Percentiles rank a stretch among this genome's conserved stretches.
Conservation (phyloP, 257 asterid genomes). For the Ocimum tenuiflorum region DNA sequence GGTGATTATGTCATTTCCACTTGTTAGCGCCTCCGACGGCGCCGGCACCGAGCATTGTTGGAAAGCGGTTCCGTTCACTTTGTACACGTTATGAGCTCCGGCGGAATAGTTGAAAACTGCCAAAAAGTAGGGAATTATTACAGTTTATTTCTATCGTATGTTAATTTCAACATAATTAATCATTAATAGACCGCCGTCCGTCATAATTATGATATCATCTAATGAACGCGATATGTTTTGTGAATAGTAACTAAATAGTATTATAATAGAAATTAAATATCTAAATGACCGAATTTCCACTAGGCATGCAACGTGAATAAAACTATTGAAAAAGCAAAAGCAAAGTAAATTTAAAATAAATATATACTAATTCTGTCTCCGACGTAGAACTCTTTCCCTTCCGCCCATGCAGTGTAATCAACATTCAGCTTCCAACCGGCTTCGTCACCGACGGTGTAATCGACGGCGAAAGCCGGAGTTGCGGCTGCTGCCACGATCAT, state of each 20-base stretch:
- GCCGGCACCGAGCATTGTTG: conserved; percentile 27
- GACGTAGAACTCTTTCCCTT: conserved; percentile 31
- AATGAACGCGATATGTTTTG: too few species aligned
- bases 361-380: conserved; percentile 34
- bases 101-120: conserved; percentile 25
- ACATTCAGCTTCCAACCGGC: conserved; percentile 31
- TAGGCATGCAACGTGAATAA: neutral
- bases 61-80: conserved; percentile 30
- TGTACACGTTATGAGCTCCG: conserved; percentile 30
- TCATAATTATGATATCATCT: too few species aligned
- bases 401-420: conserved; percentile 37
- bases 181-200: too few species aligned
- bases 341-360: too few species aligned
- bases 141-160: too few species aligned
- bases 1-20: conserved; percentile 31
- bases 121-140: too few species aligned
- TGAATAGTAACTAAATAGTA: too few species aligned
- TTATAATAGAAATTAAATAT: too few species aligned
- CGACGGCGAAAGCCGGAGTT: conserved; percentile 27
- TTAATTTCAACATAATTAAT: too few species aligned
- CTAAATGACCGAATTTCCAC: neutral
- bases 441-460: conserved; percentile 37
- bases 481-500: conserved; percentile 17
- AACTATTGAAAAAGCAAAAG: neutral
- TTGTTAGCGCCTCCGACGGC: conserved; percentile 6